A percentile compares a stretch with the other conserved stretches of the same genome.
phyloP scores from a whole-genome alignment of 2,329 filamentous ascomycete genomes.

The Pseudodiploospora longispora region DNA sequence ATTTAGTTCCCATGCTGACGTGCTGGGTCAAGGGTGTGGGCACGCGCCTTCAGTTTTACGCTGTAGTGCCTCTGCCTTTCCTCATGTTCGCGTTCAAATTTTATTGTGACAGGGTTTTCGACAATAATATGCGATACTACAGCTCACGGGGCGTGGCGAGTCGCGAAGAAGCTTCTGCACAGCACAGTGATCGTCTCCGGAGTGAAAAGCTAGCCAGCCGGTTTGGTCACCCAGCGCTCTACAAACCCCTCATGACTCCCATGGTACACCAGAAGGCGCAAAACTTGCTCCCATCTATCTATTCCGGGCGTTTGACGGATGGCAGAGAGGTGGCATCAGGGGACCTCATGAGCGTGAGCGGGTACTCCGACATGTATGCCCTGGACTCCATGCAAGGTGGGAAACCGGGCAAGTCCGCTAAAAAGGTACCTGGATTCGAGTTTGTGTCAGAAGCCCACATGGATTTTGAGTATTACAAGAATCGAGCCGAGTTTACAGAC shows the following conservation, averaged over 20 bases:
- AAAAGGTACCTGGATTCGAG: conserved; percentile 66
- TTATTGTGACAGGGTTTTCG: conserved; percentile 70
- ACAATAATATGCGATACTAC: conserved; percentile 74
- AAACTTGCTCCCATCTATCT: conserved; percentile 77
- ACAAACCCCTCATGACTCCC: conserved; percentile 80
- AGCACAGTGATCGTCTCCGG: conserved; percentile 46
- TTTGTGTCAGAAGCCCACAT: conserved; percentile 79
- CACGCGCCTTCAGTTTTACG: conserved; percentile 52
- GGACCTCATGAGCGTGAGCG: conserved; percentile 52
- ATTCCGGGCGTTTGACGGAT: conserved; percentile 69
- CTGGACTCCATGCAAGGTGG: conserved; percentile 67
- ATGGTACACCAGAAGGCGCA: conserved; percentile 93
- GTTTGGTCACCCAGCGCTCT: conserved; percentile 87
- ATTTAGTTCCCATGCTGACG: conserved; percentile 69
- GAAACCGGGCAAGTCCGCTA: conserved; percentile 37
- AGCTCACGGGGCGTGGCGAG: conserved; percentile 52
- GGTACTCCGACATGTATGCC: conserved; percentile 74
- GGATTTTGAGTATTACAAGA: conserved; percentile 88
- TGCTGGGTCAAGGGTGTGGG: conserved; percentile 62
- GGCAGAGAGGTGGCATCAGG: conserved; percentile 51
- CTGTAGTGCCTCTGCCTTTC: conserved; percentile 67
- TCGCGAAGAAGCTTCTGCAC: conserved; percentile 35
- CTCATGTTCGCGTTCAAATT: conserved; percentile 77
- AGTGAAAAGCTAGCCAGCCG: conserved; percentile 65
- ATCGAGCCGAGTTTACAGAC: conserved; percentile 78